Percentiles rank a stretch among this genome's conserved stretches.
phyloP scores from a whole-genome alignment of 2,329 filamentous ascomycete species.

The Tricladium varicosporioides region DNA sequence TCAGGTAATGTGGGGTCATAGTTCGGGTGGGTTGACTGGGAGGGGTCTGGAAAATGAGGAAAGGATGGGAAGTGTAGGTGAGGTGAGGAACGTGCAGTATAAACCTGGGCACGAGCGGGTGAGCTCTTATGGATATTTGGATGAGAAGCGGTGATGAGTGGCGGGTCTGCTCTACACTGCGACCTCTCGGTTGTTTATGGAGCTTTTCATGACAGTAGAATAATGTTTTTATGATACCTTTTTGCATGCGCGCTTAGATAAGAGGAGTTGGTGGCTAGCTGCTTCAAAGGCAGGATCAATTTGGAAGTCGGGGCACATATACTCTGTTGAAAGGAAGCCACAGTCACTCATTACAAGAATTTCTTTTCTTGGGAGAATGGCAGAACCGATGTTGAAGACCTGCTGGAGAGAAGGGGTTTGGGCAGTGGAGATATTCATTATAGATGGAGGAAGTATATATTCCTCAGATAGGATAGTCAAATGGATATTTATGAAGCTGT shows the following conservation, averaged over 20 bases:
- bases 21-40: no score
- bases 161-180: background rate
- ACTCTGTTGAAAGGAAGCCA: background rate
- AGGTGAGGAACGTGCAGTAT: slow-evolving; percentile 21
- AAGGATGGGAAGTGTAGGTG: slow-evolving; percentile 17
- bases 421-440: slow-evolving; percentile 18
- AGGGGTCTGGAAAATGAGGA: slow-evolving; percentile 17
- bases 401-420: slow-evolving; percentile 2
- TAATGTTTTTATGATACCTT: background rate
- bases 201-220: background rate
- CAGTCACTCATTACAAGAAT: background rate
- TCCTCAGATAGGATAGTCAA: slow-evolving; percentile 8
- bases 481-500: slow-evolving; percentile 19
- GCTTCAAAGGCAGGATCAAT: no score
- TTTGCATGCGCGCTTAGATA: no score
- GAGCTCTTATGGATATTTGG: slow-evolving; percentile 27
- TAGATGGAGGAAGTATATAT: background rate
- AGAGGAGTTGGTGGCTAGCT: no score
- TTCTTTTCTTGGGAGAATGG: background rate
- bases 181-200: background rate
- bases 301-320: no score
- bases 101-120: slow-evolving; percentile 24
- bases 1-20: background rate
- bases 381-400: background rate
- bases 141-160: slow-evolving; percentile 12